Evolutionary conservation across 441 rosid genomes (phyloP).

Genomic region (Capsella rubella): DNA sequence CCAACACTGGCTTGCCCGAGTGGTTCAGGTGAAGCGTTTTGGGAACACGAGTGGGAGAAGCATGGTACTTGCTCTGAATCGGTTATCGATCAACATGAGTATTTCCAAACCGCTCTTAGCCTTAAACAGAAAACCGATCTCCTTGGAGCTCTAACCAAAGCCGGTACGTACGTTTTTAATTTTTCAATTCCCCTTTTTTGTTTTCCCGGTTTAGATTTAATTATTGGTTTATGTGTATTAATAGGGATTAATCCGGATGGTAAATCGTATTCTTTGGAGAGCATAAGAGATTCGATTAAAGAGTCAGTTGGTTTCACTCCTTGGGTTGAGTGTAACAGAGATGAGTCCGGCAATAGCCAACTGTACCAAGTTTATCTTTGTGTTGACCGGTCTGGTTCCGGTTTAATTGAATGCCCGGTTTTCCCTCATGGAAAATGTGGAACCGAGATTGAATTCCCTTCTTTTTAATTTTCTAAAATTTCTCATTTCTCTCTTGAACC

Average conservation of each 20-base stretch:
- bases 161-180: slow-evolving; percentile 46
- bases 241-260: slow-evolving; percentile 74
- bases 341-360: slow-evolving; percentile 58
- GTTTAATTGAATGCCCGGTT: slow-evolving; percentile 72
- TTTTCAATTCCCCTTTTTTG: background rate
- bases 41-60: slow-evolving; percentile 86
- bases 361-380: slow-evolving; percentile 72
- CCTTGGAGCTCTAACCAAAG: slow-evolving; percentile 52
- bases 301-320: slow-evolving; percentile 62
- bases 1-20: slow-evolving; percentile 89
- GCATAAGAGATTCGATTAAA: slow-evolving; percentile 61
- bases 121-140: slow-evolving; percentile 54
- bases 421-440: slow-evolving; percentile 59
- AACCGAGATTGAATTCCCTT: slow-evolving; percentile 62
- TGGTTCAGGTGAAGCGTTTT: slow-evolving; percentile 53
- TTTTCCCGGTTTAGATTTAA: slow-evolving; percentile 5
- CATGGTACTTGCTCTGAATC: slow-evolving; percentile 84
- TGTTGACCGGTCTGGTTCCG: slow-evolving; percentile 70
- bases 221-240: background rate
- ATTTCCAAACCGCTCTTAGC: slow-evolving; percentile 58
- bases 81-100: slow-evolving; percentile 58
- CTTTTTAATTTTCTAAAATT: slow-evolving; percentile 27
- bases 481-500: background rate
- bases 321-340: slow-evolving; percentile 70
- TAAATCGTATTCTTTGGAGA: slow-evolving; percentile 54